A percentile compares a stretch with the other conserved stretches of the same genome.
phyloP scores from a whole-genome alignment of 129 eudicot species.

The Artemisia argyi region DNA sequence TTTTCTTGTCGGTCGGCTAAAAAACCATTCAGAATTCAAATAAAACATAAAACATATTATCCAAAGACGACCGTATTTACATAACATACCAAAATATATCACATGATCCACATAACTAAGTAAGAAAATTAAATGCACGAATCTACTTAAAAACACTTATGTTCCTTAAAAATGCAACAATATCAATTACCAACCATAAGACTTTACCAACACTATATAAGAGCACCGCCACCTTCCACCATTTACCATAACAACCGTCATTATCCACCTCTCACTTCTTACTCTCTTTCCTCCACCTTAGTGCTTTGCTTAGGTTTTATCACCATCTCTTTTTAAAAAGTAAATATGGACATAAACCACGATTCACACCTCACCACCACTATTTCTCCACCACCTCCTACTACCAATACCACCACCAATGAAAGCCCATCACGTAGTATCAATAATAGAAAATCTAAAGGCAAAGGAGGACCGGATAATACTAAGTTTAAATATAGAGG shows the following conservation, averaged over 20 bases:
- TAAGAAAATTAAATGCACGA: constrained; percentile 6
- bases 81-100: neutral
- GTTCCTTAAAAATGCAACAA: constrained; percentile 15
- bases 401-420: constrained; percentile 11
- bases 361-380: constrained; percentile 6
- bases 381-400: constrained; percentile 22
- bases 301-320: constrained; percentile 21
- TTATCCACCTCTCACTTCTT: constrained; percentile 30
- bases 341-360: constrained; percentile 34
- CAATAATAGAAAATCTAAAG: constrained; percentile 24
- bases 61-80: no score
- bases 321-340: constrained; percentile 27
- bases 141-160: constrained; percentile 6
- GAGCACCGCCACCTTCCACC: constrained; percentile 78
- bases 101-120: constrained; percentile 6
- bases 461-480: constrained; percentile 82
- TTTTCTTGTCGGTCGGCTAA: no score
- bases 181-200: constrained; percentile 8
- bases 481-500: constrained; percentile 68
- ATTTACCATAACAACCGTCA: constrained; percentile 43
- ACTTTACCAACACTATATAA: constrained; percentile 20
- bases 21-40: no score
- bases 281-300: constrained; percentile 27
- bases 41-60: no score
- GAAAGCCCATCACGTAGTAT: neutral